Percentiles rank a stretch among this genome's conserved stretches.
Evolutionary conservation across 2,329 filamentous ascomycete genomes (phyloP).

Genomic region (Diaporthe sp.): DNA sequence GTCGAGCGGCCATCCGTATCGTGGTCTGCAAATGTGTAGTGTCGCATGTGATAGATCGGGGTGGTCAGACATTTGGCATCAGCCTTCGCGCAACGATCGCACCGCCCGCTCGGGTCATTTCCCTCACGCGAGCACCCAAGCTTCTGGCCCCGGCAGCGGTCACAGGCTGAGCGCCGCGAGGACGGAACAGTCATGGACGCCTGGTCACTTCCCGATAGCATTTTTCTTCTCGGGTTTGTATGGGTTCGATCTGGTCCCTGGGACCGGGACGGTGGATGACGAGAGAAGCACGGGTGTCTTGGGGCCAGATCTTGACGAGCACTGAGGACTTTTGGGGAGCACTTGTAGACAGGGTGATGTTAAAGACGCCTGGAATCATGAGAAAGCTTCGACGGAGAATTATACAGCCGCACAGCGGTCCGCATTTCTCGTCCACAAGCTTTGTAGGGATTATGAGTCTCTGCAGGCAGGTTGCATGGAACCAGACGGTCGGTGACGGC

Average conservation of each 20-base stretch:
- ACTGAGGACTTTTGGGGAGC: not conserved
- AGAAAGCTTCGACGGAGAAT: too few relatives aligned
- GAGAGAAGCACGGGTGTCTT: not conserved
- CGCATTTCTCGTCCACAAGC: not conserved
- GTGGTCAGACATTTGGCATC: slow-evolving; percentile 27
- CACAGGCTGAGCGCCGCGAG: slow-evolving; percentile 30
- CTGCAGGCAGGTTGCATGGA: not conserved
- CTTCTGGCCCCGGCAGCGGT: slow-evolving; percentile 32
- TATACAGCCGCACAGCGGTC: not conserved
- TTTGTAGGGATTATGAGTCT: not conserved
- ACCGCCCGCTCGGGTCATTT: slow-evolving; percentile 20
- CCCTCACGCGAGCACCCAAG: slow-evolving; percentile 25
- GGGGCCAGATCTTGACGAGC: not conserved
- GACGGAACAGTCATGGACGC: slow-evolving; percentile 1
- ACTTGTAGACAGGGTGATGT: not conserved
- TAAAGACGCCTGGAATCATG: not conserved
- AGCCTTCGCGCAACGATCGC: slow-evolving; percentile 28
- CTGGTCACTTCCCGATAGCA: not conserved
- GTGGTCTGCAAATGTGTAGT: slow-evolving; percentile 20
- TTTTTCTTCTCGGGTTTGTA: not conserved
- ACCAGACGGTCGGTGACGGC: not conserved
- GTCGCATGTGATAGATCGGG: slow-evolving; percentile 32
- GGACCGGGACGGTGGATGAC: not conserved
- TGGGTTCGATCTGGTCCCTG: not conserved
- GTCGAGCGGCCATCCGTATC: not conserved